These are phyloP conservation scores for Piper betle DNA, from an alignment of 164 flowering plant genomes.

Conservation along the genomic window DNA sequence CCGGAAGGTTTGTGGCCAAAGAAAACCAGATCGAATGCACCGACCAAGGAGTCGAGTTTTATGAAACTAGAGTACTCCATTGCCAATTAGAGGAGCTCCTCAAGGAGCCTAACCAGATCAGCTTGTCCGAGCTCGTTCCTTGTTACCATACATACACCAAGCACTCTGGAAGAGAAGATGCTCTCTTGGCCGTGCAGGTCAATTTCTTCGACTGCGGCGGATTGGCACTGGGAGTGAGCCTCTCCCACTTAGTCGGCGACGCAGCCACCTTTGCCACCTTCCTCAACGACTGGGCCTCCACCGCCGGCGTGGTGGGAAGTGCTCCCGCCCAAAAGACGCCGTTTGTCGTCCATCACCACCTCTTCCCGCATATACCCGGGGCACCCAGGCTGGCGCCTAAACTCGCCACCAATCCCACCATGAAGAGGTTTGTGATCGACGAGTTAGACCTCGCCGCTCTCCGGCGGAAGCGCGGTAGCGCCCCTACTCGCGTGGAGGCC, in stretches of 20 bases:
- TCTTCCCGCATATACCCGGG: too few species aligned
- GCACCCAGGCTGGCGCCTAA: too few species aligned
- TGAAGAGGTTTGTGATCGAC: too few species aligned
- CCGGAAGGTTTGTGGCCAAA: slow-evolving; percentile 18
- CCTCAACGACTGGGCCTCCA: slow-evolving; percentile 24
- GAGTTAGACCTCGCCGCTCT: too few species aligned
- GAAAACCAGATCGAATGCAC: slow-evolving; percentile 1
- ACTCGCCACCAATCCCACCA: too few species aligned
- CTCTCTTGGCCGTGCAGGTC: slow-evolving; percentile 18
- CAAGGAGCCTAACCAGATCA: not conserved
- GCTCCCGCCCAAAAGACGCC: too few species aligned
- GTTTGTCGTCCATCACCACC: too few species aligned
- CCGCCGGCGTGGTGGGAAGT: slow-evolving; percentile 2
- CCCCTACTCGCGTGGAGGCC: slow-evolving; percentile 3
- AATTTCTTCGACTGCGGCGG: slow-evolving; percentile 34
- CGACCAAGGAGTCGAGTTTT: slow-evolving; percentile 5
- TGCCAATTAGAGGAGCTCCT: slow-evolving; percentile 2
- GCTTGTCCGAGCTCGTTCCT: slow-evolving; percentile 9
- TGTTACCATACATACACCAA: slow-evolving; percentile 1
- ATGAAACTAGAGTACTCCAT: slow-evolving; percentile 1
- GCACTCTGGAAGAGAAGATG: not conserved
- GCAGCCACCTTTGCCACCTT: slow-evolving; percentile 16
- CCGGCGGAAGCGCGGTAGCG: too few species aligned
- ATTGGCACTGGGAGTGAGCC: slow-evolving; percentile 14
- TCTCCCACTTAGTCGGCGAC: slow-evolving; percentile 29